phyloP scores from a whole-genome alignment of 345 rosid species.

The rapeseed (Brassica napus) region DNA sequence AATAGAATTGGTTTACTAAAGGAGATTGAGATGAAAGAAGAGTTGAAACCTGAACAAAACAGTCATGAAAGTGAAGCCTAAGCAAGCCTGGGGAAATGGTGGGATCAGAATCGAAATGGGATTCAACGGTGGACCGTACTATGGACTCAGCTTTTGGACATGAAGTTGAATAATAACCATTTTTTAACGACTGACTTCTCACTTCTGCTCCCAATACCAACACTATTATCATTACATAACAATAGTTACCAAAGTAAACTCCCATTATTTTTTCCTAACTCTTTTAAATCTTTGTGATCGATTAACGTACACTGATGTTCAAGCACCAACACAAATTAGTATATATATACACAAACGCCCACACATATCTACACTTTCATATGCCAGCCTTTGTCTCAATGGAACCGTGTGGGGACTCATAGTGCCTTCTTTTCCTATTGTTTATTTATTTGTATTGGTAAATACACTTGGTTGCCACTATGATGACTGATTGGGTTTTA shows the following conservation, averaged over 20 bases:
- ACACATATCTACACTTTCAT: neutral
- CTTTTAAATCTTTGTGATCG: neutral
- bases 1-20: neutral
- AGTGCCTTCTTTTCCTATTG: slow-evolving; percentile 25
- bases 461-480: slow-evolving; percentile 41
- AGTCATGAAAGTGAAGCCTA: slow-evolving; percentile 77
- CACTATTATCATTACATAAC: slow-evolving; percentile 13
- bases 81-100: slow-evolving; percentile 63
- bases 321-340: slow-evolving; percentile 3
- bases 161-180: slow-evolving; percentile 61
- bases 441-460: slow-evolving; percentile 26
- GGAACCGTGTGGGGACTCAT: slow-evolving; percentile 44
- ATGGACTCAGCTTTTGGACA: slow-evolving; percentile 57
- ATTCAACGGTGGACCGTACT: slow-evolving; percentile 62
- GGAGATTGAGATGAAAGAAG: neutral
- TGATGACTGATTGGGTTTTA: slow-evolving; percentile 30
- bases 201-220: slow-evolving; percentile 24
- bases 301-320: neutral
- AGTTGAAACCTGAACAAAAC: slow-evolving; percentile 62
- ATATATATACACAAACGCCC: neutral
- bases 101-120: slow-evolving; percentile 61
- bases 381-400: slow-evolving; percentile 25
- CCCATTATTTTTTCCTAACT: slow-evolving; percentile 26
- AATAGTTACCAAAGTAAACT: slow-evolving; percentile 14
- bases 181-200: slow-evolving; percentile 40